Evolutionary conservation across 2,329 filamentous ascomycete species (phyloP), one percentile per base, ranked within the genome.

Genomic region (Fusarium sp.): DNA sequence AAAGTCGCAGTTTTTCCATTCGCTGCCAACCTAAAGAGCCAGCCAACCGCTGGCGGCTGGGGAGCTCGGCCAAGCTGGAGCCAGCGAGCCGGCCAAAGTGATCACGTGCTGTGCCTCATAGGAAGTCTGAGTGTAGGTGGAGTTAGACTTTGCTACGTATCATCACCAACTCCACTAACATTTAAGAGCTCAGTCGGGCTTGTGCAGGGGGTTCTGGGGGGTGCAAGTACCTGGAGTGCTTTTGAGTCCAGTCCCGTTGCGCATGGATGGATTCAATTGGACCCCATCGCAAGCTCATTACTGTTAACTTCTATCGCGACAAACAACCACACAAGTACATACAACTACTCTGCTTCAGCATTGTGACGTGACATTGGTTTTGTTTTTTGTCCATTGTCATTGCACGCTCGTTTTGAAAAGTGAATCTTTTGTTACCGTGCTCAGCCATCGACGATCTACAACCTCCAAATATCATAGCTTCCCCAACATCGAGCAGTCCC

Each of bases 1-100:
- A 82, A 83, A 83, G 79, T 83, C 81, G 82, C 80, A 81, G 79
- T 79, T 82, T 82, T 81, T 81, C 78, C 78, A 75, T 56, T 69
- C 68, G 55, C 72, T 74, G 64, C 59, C 54, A 68, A 53, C 49
- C 49, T 53, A 53, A 64, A 62, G 47, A 65, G 54, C 54, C 54
- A 56, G 43, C 60, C 67, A 65, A 69, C 58, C 63, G 59, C 66
- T 68, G 68, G 69, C 73, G 71, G 69, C 75, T 73, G 73, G 74
- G 51, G 72, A 80, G 78, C 78, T 80, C 77, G 77, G 79, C 65
- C 76, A 66, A 73, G 70, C 73, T 75, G 62, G 72, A 71, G 68
- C 71, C 71, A 72, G 62, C 63, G 70, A 75, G 62, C 73, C 70
- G 60, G 68, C 46, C 60, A 63, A 27, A 41, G 23, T 53, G 59